Evolutionary conservation across 2,329 filamentous ascomycete species (phyloP), one percentile per base, ranked within the genome.

Genomic region (Arthrobotrys sinensis): DNA sequence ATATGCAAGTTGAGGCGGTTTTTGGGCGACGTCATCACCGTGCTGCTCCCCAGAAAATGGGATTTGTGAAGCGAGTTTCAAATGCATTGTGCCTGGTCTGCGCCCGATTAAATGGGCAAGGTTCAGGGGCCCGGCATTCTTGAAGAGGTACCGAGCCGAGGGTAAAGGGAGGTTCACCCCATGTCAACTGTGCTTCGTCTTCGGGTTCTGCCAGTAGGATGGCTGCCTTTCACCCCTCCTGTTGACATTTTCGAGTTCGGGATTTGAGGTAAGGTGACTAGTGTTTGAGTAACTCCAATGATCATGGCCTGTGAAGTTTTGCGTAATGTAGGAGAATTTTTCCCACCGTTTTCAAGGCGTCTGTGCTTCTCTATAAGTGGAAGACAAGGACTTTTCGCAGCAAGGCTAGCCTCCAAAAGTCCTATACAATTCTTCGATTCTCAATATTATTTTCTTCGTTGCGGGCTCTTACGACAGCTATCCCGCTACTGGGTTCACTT

Each of bases 1-100:
- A 60, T 28, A 40, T 60, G 55, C 55, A 60, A 43, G 36, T 60
- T 43, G 55, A 60, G 55, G 55, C 55, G 55, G 55, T 60, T 60
- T 60, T 60, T 60, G 16, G 21, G 36, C 5, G 55, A 60, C 36
- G 55, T 60, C 55, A 34, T 60, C 36, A 60, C 55, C 36, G 55
- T 43, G 55, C 55, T 60, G 55, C 52, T 67, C 62, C 68, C 68
- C 69, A 55, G 69, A 67, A 66, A 67, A 64, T 71, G 45, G 46
- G 43, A 57, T 46, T 36, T 38, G 60, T 57, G 71, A 66, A 64
- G 64, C 71, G 71, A 76, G 72, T 76, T 76, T 76, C 72, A 70
- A 57, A 46, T 76, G 63, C 53, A 76, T 57, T 73, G 62, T 73
- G 60, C 69, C 69, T 73, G 69, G 53, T 28, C 21, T 63, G 40